Conservation (phyloP, 1,139 yeast species). For the Lodderomyces parapsilosis region DNA sequence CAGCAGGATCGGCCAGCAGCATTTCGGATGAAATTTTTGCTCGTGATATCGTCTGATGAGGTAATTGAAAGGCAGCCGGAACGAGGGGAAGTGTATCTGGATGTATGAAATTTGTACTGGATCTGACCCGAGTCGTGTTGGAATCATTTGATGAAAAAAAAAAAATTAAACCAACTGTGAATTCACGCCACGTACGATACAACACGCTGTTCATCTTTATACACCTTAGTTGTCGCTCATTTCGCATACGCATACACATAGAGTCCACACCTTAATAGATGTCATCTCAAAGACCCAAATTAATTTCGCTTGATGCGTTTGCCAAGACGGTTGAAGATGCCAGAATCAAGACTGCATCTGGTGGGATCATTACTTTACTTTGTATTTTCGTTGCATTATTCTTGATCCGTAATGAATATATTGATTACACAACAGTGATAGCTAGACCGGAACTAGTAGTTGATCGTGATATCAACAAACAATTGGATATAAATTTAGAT, state of each 20-base stretch:
- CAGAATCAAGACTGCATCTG: slow-evolving; percentile 79
- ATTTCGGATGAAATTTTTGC: no score
- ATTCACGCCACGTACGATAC: slow-evolving; percentile 1
- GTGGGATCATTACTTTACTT: slow-evolving; percentile 80
- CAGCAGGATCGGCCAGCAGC: neutral
- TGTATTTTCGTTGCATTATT: slow-evolving; percentile 63
- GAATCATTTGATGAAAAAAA: neutral
- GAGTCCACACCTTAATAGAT: neutral
- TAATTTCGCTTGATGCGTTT: slow-evolving; percentile 81
- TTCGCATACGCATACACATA: neutral
- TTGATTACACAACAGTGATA: slow-evolving; percentile 64
- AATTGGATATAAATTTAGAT: slow-evolving; percentile 77
- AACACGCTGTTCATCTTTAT: neutral
- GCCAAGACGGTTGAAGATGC: slow-evolving; percentile 95
- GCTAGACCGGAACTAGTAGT: slow-evolving; percentile 83
- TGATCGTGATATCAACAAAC: slow-evolving; percentile 77
- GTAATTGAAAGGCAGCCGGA: no score
- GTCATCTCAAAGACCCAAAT: slow-evolving; percentile 42
- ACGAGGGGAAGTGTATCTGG: no score
- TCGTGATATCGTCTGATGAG: no score
- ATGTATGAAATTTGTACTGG: no score
- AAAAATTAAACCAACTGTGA: no score
- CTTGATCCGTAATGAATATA: slow-evolving; percentile 72
- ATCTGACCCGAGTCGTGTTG: no score
- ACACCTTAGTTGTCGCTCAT: neutral